Conservation (phyloP, 805 yeast species). For the Candida railenensis region DNA sequence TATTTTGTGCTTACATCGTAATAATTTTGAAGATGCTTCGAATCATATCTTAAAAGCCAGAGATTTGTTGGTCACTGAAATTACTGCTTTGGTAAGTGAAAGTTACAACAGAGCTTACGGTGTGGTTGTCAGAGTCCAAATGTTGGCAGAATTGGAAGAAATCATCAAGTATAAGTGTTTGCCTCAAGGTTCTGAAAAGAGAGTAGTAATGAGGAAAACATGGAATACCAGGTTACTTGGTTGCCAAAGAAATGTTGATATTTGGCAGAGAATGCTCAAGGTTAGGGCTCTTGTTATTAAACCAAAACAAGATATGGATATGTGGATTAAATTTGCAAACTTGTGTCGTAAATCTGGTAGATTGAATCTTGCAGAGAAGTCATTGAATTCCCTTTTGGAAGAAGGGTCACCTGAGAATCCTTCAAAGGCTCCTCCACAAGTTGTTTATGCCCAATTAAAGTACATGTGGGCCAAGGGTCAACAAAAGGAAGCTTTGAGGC, state of each 20-base stretch:
- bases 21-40: constrained; percentile 79
- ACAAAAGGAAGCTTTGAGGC: constrained; percentile 79
- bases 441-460: constrained; percentile 94
- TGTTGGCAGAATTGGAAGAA: constrained; percentile 96
- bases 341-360: constrained; percentile 93
- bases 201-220: constrained; percentile 77
- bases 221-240: constrained; percentile 94
- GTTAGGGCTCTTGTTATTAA: constrained; percentile 90
- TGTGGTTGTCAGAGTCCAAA: constrained; percentile 94
- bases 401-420: constrained; percentile 63
- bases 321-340: constrained; percentile 98
- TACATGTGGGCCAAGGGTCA: constrained; percentile 97
- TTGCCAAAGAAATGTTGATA: constrained; percentile 95
- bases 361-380: constrained; percentile 87
- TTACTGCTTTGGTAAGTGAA: constrained; percentile 91
- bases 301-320: constrained; percentile 95
- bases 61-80: constrained; percentile 86
- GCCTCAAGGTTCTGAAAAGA: constrained; percentile 79
- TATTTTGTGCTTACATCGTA: constrained; percentile 78
- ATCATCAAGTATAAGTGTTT: constrained; percentile 84
- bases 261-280: constrained; percentile 96
- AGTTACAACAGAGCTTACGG: constrained; percentile 96
- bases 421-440: constrained; percentile 91
- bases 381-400: constrained; percentile 75
- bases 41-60: constrained; percentile 80